Evolutionary conservation across 2,329 filamentous ascomycete species (phyloP).

Genomic region (Coniosporium tulheliwenetii): DNA sequence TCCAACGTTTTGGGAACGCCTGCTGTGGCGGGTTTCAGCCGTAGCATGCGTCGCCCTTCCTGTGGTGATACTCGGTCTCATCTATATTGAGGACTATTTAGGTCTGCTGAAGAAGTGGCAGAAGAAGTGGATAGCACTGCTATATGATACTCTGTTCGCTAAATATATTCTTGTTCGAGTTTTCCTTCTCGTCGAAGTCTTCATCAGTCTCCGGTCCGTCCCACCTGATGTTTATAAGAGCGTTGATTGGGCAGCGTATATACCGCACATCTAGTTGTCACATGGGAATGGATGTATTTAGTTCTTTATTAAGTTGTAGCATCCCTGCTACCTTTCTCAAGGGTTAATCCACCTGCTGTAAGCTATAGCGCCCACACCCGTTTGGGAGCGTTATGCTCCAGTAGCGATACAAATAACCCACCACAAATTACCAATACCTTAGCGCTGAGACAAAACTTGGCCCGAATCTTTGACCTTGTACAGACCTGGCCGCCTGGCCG

Average conservation of each 20-base stretch:
- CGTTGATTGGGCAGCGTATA: neutral
- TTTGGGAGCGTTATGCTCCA: no score
- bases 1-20: neutral
- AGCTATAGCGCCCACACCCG: no score
- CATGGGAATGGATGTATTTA: no score
- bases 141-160: neutral
- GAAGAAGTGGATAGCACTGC: neutral
- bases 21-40: neutral
- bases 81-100: neutral
- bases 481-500: no score
- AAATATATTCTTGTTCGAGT: neutral
- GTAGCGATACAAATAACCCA: no score
- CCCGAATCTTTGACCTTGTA: no score
- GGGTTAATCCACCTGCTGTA: no score
- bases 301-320: no score
- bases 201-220: neutral
- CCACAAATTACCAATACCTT: no score
- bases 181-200: neutral
- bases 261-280: neutral
- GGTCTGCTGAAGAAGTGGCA: neutral
- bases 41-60: neutral
- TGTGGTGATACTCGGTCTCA: neutral
- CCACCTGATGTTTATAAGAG: neutral
- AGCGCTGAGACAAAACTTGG: no score
- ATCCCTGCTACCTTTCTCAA: no score